Percentiles rank a stretch among this genome's conserved stretches.
Evolutionary conservation across 257 asterid species (phyloP).

Genomic region (Haberlea rhodopensis): DNA sequence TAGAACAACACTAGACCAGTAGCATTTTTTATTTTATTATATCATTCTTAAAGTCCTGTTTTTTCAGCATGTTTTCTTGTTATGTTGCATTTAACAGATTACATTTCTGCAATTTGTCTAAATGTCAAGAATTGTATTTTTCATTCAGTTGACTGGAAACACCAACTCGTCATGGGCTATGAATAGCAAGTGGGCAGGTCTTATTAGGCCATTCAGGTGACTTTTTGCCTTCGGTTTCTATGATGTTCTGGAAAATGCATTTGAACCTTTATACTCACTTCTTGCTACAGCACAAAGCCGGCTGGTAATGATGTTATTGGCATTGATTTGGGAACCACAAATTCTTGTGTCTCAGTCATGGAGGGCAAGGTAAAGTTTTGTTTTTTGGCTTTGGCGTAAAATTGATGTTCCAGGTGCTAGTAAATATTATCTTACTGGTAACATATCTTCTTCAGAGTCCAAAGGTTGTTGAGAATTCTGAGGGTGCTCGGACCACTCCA

Average conservation of each 20-base stretch:
- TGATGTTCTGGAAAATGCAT: not conserved
- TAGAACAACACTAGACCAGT: not conserved
- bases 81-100: not conserved
- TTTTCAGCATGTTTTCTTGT: not conserved
- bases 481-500: constrained; percentile 82
- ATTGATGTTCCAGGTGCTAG: not conserved
- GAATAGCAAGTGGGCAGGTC: constrained; percentile 53
- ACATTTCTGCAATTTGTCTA: not conserved
- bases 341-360: constrained; percentile 78
- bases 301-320: constrained; percentile 82
- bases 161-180: constrained; percentile 47
- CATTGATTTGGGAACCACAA: constrained; percentile 78
- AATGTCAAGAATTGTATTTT: too few relatives aligned
- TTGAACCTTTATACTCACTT: not conserved
- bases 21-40: not conserved
- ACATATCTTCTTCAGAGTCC: constrained; percentile 41
- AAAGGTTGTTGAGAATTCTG: constrained; percentile 70
- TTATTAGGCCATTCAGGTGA: constrained; percentile 64
- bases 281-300: constrained; percentile 54
- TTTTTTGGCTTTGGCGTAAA: not conserved
- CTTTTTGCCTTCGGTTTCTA: not conserved
- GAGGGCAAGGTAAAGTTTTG: constrained; percentile 68
- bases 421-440: not conserved
- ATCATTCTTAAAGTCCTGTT: not conserved
- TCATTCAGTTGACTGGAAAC: constrained; percentile 46